These are phyloP conservation scores for Colletotrichum chlorophyti DNA, from an alignment of 2,329 filamentous ascomycete species.

Conservation along the genomic window DNA sequence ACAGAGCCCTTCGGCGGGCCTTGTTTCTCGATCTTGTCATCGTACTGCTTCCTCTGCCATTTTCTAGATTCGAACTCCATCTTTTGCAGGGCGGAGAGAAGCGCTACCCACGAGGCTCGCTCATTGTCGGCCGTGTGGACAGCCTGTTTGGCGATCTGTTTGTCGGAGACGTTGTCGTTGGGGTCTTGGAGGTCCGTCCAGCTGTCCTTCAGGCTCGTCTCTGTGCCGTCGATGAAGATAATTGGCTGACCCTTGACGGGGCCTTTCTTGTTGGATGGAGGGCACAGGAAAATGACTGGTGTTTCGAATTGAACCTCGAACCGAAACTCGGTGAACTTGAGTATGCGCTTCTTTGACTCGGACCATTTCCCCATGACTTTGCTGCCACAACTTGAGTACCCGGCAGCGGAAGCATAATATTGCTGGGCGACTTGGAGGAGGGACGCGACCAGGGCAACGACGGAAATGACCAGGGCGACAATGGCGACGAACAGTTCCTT, in stretches of 20 bases:
- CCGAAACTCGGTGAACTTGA: constrained; percentile 51
- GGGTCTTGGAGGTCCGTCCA: constrained; percentile 34
- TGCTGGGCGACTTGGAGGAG: constrained; percentile 57
- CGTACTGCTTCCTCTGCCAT: constrained; percentile 51
- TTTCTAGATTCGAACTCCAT: constrained; percentile 55
- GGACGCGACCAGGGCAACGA: constrained; percentile 53
- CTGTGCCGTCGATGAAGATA: constrained; percentile 46
- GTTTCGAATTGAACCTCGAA: constrained; percentile 57
- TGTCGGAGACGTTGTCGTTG: constrained; percentile 23
- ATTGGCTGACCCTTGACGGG: constrained; percentile 39
- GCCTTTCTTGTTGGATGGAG: constrained; percentile 47
- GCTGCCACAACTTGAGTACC: constrained; percentile 54
- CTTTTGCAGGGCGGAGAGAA: constrained; percentile 56
- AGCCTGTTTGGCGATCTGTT: constrained; percentile 22
- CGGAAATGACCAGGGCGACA: constrained; percentile 53
- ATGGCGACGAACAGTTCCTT: constrained; percentile 47
- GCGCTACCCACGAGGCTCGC: constrained; percentile 58
- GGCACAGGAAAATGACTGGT: constrained; percentile 58
- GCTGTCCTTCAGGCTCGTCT: constrained; percentile 42
- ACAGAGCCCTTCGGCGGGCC: constrained; percentile 6
- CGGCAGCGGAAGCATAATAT: constrained; percentile 56
- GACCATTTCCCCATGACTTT: constrained; percentile 57
- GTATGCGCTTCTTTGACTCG: constrained; percentile 45
- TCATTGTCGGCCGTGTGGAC: constrained; percentile 65
- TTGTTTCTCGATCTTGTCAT: neutral